Percentiles rank a stretch among this genome's conserved stretches.
Evolutionary conservation across 495 filamentous ascomycete species (phyloP).

Genomic region (Neurospora sublineolata): DNA sequence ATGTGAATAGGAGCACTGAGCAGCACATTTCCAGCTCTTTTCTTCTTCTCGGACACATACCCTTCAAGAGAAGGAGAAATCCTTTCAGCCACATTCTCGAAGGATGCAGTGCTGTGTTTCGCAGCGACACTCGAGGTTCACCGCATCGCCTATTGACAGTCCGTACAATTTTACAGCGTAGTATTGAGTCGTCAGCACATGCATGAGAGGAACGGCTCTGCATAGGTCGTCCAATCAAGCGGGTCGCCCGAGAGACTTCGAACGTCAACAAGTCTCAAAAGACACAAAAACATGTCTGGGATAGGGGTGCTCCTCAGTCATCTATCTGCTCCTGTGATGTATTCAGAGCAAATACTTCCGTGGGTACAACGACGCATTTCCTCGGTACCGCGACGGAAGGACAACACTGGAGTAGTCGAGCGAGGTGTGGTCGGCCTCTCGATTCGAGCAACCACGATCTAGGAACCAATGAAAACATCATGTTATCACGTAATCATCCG

Average conservation of each 20-base stretch:
- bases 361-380: neutral
- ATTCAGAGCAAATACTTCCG: neutral
- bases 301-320: neutral
- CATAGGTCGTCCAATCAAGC: slow-evolving; percentile 10
- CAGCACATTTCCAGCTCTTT: neutral
- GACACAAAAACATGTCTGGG: neutral
- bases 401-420: neutral
- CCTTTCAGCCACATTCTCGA: neutral
- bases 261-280: neutral
- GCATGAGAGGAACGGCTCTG: slow-evolving; percentile 13
- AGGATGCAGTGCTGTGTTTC: neutral
- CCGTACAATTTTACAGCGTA: slow-evolving; percentile 8
- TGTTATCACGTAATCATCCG: neutral
- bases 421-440: neutral
- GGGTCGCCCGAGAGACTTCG: neutral
- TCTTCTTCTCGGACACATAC: neutral
- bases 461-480: neutral
- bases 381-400: neutral
- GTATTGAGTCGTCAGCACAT: slow-evolving; percentile 12
- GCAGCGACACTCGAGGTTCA: neutral
- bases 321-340: neutral
- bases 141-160: slow-evolving; percentile 1
- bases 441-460: neutral
- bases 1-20: neutral
- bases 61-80: neutral